A percentile compares a stretch with the other conserved stretches of the same genome.
Evolutionary conservation across 179 eudicot species (phyloP).

Genomic region (Beta corolliflora): DNA sequence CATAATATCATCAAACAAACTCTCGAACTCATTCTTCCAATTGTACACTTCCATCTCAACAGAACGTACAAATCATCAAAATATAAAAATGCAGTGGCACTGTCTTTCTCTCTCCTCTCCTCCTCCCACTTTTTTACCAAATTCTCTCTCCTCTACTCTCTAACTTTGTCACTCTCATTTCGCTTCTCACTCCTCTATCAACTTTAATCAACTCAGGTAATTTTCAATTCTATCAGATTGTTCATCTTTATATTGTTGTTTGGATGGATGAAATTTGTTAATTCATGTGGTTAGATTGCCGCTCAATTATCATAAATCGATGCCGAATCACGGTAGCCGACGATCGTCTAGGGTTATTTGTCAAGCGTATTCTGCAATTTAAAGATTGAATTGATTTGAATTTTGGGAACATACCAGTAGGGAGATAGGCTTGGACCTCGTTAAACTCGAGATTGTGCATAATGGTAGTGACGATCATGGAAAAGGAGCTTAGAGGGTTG

Average conservation of each 20-base stretch:
- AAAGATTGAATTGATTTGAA: too few relatives aligned
- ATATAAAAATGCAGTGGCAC: conserved; percentile 19
- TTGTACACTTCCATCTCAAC: too few relatives aligned
- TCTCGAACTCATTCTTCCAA: too few relatives aligned
- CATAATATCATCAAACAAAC: too few relatives aligned
- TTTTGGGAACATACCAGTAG: too few relatives aligned
- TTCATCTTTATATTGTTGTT: not conserved
- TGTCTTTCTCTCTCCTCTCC: conserved; percentile 22
- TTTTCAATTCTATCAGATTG: too few relatives aligned
- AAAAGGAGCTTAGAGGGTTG: too few relatives aligned
- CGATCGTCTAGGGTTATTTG: conserved; percentile 23
- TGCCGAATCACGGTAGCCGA: not conserved
- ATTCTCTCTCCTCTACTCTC: not conserved
- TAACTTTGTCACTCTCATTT: not conserved
- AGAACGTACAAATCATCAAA: too few relatives aligned
- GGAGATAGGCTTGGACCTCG: too few relatives aligned
- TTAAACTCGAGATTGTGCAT: too few relatives aligned
- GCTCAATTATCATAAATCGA: conserved; percentile 11
- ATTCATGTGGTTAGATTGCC: conserved; percentile 15
- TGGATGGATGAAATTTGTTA: not conserved
- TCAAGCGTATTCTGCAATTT: conserved; percentile 18
- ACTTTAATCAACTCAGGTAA: conserved; percentile 16
- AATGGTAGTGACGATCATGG: too few relatives aligned
- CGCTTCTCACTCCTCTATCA: conserved; percentile 3
- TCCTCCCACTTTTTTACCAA: not conserved